Conservation (phyloP, 768 basidiomycete genomes). For the Trametes cubensis region DNA sequence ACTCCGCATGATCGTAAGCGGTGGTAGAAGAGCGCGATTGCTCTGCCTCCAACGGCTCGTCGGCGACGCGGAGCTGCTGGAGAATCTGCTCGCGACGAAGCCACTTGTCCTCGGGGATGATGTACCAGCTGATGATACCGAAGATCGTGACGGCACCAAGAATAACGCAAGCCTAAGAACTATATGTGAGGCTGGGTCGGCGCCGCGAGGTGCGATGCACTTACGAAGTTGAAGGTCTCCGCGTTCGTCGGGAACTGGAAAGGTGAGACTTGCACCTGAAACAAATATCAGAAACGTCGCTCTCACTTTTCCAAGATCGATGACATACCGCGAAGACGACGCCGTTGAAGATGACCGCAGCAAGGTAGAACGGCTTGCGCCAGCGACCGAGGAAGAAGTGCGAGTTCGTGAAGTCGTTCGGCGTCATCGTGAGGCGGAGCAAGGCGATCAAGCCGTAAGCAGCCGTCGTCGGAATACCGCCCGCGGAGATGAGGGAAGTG, state of each 20-base stretch:
- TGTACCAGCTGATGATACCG: slow-evolving; percentile 75
- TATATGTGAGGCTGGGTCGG: not conserved
- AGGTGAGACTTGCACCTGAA: slow-evolving; percentile 79
- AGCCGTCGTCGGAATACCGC: slow-evolving; percentile 83
- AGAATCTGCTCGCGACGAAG: slow-evolving; percentile 64
- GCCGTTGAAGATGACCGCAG: slow-evolving; percentile 70
- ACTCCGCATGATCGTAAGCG: not conserved
- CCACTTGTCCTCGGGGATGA: slow-evolving; percentile 82
- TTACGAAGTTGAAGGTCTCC: slow-evolving; percentile 82
- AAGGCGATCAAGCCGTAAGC: slow-evolving; percentile 84
- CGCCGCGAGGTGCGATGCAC: slow-evolving; percentile 32
- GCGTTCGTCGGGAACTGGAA: slow-evolving; percentile 84
- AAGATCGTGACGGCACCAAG: slow-evolving; percentile 79
- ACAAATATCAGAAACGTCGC: not conserved
- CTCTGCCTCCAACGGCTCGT: slow-evolving; percentile 28
- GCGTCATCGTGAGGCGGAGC: slow-evolving; percentile 78
- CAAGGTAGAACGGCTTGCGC: slow-evolving; percentile 68
- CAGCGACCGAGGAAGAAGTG: slow-evolving; percentile 72
- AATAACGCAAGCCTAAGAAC: slow-evolving; percentile 68
- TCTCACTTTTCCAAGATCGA: too few species aligned
- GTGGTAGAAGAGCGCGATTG: slow-evolving; percentile 1
- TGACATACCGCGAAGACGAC: slow-evolving; percentile 68
- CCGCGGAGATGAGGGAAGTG: slow-evolving; percentile 86
- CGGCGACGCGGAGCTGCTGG: slow-evolving; percentile 45
- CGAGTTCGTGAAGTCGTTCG: slow-evolving; percentile 70